Evolutionary conservation across 495 filamentous ascomycete genomes (phyloP).

Genomic region (Neurospora cerealis): DNA sequence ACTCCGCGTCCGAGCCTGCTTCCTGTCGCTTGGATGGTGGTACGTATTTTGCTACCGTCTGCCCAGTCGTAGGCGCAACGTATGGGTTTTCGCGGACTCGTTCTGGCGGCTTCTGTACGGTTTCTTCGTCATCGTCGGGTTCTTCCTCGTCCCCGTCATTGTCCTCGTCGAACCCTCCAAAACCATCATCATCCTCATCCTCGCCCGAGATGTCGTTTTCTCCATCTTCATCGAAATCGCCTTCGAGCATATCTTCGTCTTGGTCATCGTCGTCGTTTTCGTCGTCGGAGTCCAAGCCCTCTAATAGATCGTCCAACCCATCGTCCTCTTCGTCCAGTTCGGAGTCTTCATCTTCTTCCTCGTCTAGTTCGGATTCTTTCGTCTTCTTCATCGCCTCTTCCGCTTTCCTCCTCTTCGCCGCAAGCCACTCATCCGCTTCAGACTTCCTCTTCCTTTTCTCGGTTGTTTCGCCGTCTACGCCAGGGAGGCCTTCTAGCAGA

Average conservation of each 20-base stretch:
- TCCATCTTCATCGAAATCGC: background rate
- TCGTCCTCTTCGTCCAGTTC: conserved; percentile 19
- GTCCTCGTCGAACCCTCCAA: conserved; percentile 22
- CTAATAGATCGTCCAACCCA: conserved; percentile 14
- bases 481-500: conserved; percentile 61
- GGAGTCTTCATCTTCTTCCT: conserved; percentile 24
- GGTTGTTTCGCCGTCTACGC: conserved; percentile 42
- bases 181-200: conserved; percentile 22
- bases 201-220: background rate
- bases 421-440: conserved; percentile 43
- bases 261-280: conserved; percentile 16
- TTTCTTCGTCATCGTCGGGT: background rate
- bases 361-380: conserved; percentile 10
- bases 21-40: conserved; percentile 72
- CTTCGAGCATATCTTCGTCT: conserved; percentile 13
- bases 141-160: conserved; percentile 7
- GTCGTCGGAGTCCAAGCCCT: conserved; percentile 1
- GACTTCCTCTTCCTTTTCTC: conserved; percentile 59
- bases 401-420: conserved; percentile 37
- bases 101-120: background rate
- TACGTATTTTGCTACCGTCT: conserved; percentile 55
- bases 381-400: conserved; percentile 12
- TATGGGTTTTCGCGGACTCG: conserved; percentile 43
- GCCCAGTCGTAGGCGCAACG: conserved; percentile 34
- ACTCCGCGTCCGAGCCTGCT: conserved; percentile 53